Percentiles rank a stretch among this genome's conserved stretches.
phyloP scores from a whole-genome alignment of 2,329 filamentous ascomycete genomes.

The Aciculosporium take region DNA sequence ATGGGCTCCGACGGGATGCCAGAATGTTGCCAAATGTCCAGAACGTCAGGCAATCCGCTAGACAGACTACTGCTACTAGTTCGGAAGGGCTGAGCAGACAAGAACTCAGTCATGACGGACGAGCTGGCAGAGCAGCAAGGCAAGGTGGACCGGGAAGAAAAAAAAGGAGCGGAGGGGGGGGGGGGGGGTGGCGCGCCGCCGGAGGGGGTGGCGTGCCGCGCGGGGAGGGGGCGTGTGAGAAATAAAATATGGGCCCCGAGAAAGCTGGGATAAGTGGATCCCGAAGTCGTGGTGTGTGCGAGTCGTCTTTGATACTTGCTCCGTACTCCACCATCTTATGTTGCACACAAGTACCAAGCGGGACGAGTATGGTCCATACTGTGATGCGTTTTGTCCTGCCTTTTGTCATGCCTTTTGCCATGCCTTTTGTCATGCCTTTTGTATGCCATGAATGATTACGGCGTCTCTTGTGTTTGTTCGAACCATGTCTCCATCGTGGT shows the following conservation, averaged over 20 bases:
- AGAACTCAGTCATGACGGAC: slow-evolving; percentile 11
- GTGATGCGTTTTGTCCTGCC: background rate
- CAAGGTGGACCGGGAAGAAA: slow-evolving; percentile 1
- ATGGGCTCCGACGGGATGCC: slow-evolving; percentile 15
- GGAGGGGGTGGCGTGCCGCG: background rate
- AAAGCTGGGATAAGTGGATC: slow-evolving; percentile 2
- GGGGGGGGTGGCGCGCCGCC: background rate
- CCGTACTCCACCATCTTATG: background rate
- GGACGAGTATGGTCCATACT: background rate
- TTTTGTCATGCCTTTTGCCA: no score
- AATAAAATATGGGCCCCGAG: background rate
- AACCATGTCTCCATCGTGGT: background rate
- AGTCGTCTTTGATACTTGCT: background rate
- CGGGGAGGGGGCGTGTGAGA: background rate
- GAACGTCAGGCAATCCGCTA: slow-evolving; percentile 6
- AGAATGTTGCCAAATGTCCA: slow-evolving; percentile 6
- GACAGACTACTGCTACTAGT: slow-evolving; percentile 16
- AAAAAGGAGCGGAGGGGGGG: background rate
- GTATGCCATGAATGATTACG: slow-evolving; percentile 3
- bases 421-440: background rate
- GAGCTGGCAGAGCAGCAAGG: slow-evolving; percentile 1
- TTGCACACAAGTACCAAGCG: background rate
- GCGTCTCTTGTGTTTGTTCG: background rate
- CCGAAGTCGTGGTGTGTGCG: slow-evolving; percentile 2
- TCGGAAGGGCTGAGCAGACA: slow-evolving; percentile 23